Evolutionary conservation across 805 yeast genomes (phyloP), one percentile per base, ranked within the genome.

Genomic region (Candida yuanshanica): DNA sequence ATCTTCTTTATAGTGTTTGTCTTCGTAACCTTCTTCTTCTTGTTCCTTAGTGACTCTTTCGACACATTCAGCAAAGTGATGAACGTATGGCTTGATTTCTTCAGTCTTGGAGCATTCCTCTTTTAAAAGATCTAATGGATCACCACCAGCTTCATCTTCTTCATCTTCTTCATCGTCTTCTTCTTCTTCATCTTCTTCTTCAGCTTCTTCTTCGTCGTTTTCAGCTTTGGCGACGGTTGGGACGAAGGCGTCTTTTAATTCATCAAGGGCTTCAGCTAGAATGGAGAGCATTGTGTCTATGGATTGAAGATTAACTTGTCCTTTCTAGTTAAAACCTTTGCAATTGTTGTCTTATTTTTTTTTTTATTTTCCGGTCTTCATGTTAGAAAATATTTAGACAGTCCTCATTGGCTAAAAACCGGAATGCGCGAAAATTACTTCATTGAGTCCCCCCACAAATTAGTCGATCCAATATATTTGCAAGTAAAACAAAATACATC

Each of bases 61-160:
- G 45, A 81, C 81, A 77, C 99, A 91, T 69, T 90, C 96, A 49
- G 84, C 81, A 69, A 83, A 89, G 69, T 90, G 97, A 69, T 90
- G 96, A 57, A 78, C 77, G 64, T 75, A 75, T 51, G 79, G 79
- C 55, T 80, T 72, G 68, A 95, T 84, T 39, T 77, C 76, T 43
- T 71, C 73, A 38, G 83, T 73, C 49, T 78, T 72, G 38, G 77
- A 66, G 66, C 95, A 88, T 60, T 83, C 88, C 52, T 67, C 82
- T 58, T 71, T 76, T 50, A 83, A 63, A 25, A 66, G 70, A 35
- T 83, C 93, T 44, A 77, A 67, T 59, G 73, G 84, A 62, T 84
- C 93, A 35, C 60, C 76, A 31, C 65, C 73, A 4, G 72, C 86
- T 0, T 76, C 88, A 1, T 77, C 95, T 2, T 69, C 75, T 2